phyloP scores from a whole-genome alignment of 305 asterid species.

The Andrographis paniculata region DNA sequence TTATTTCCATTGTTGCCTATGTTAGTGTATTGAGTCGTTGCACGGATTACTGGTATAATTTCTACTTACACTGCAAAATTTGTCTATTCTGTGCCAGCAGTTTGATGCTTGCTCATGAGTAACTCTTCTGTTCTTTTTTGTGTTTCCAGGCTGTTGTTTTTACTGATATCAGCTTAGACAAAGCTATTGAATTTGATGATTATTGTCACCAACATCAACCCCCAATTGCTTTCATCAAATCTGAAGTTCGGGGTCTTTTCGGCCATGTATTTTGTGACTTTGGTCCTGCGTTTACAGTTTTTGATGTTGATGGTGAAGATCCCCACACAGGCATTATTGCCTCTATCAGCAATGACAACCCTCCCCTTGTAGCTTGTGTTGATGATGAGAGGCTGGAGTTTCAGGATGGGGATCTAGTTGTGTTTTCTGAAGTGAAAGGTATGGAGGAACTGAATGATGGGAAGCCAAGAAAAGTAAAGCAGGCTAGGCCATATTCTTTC shows the following conservation, averaged over 20 bases:
- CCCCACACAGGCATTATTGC: slow-evolving; percentile 94
- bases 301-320: slow-evolving; percentile 90
- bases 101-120: not conserved
- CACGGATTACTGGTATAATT: no score
- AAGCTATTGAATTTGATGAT: slow-evolving; percentile 65
- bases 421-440: slow-evolving; percentile 81
- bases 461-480: slow-evolving; percentile 67
- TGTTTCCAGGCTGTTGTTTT: slow-evolving; percentile 75
- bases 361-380: slow-evolving; percentile 81
- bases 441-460: slow-evolving; percentile 92
- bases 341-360: slow-evolving; percentile 76
- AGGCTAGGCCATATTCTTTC: slow-evolving; percentile 74
- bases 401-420: slow-evolving; percentile 88
- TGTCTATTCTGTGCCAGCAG: no score
- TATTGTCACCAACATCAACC: slow-evolving; percentile 87
- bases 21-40: no score
- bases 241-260: slow-evolving; percentile 90
- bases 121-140: not conserved
- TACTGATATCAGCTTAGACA: slow-evolving; percentile 53
- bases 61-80: no score
- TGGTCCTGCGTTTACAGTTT: slow-evolving; percentile 81
- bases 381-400: slow-evolving; percentile 97
- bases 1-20: no score
- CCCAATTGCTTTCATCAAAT: slow-evolving; percentile 82
- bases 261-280: slow-evolving; percentile 85